phyloP scores from a whole-genome alignment of 163 green algal species.

The Trebouxiophyceae sp. region DNA sequence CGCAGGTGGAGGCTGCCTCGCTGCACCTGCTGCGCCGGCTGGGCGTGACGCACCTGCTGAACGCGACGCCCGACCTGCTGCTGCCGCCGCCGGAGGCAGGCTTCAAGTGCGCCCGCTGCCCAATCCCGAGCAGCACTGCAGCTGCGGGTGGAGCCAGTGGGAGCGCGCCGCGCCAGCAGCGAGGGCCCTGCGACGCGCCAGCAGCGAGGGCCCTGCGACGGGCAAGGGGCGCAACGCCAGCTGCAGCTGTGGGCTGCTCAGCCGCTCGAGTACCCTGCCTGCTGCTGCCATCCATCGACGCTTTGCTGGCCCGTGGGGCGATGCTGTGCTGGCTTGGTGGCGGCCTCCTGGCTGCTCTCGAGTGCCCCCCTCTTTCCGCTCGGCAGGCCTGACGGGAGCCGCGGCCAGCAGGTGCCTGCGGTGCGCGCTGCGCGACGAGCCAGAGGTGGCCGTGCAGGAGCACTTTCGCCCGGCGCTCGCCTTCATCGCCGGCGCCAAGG shows the following conservation, averaged over 20 bases:
- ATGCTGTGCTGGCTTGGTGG: background rate
- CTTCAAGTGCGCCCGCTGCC: constrained; percentile 11
- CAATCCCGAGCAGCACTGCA: too few relatives aligned
- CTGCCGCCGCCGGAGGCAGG: constrained; percentile 7
- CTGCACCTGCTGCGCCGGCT: constrained; percentile 68
- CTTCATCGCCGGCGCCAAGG: constrained; percentile 38
- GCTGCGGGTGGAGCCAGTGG: too few relatives aligned
- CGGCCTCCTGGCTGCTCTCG: background rate
- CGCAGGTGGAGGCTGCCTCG: constrained; percentile 17
- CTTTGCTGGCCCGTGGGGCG: too few relatives aligned
- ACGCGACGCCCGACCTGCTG: constrained; percentile 45
- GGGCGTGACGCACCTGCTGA: constrained; percentile 63
- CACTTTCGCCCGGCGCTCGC: constrained; percentile 32
- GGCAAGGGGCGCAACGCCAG: too few relatives aligned
- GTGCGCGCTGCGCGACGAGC: constrained; percentile 37
- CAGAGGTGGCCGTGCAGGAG: constrained; percentile 45
- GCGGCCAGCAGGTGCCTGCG: constrained; percentile 15
- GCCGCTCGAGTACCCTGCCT: too few relatives aligned
- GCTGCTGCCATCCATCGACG: too few relatives aligned
- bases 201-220: too few relatives aligned
- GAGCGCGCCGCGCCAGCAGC: too few relatives aligned
- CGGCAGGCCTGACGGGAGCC: background rate
- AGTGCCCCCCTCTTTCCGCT: constrained; percentile 10
- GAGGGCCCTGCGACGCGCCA: too few relatives aligned
- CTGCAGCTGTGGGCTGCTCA: too few relatives aligned